Evolutionary conservation across 345 rosid genomes (phyloP).

Genomic region (Moricandia arvensis): DNA sequence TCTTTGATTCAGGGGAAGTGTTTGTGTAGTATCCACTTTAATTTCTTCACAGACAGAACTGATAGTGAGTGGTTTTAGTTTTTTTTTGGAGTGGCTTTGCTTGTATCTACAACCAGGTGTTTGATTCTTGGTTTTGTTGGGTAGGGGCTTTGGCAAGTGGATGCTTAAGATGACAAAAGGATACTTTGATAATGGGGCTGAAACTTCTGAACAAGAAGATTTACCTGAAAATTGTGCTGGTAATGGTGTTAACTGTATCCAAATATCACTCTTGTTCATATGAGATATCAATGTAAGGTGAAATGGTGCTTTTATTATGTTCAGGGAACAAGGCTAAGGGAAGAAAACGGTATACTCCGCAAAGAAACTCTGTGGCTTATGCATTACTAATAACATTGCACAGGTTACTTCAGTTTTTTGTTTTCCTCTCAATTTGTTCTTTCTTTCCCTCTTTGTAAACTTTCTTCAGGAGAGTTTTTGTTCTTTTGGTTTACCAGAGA

Average conservation of each 20-base stretch:
- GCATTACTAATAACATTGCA: conserved; percentile 73
- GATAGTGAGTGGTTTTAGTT: neutral
- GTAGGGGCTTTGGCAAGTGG: conserved; percentile 96
- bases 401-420: conserved; percentile 47
- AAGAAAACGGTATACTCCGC: conserved; percentile 62
- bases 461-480: conserved; percentile 18
- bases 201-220: conserved; percentile 58
- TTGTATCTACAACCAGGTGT: neutral
- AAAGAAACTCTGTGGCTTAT: conserved; percentile 79
- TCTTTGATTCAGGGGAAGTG: conserved; percentile 9
- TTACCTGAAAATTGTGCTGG: conserved; percentile 43
- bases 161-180: conserved; percentile 65
- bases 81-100: too few relatives aligned
- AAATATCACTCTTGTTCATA: neutral
- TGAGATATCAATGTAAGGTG: neutral
- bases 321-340: conserved; percentile 56
- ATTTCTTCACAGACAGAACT: neutral
- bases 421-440: neutral
- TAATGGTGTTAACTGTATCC: conserved; percentile 15
- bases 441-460: neutral
- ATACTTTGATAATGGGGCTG: conserved; percentile 49
- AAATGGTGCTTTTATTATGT: conserved; percentile 5
- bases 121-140: conserved; percentile 29
- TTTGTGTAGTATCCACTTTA: neutral
- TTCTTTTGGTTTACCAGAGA: conserved; percentile 43